Conservation (phyloP, 2,329 filamentous ascomycete species). For the Colletotrichum destructivum region DNA sequence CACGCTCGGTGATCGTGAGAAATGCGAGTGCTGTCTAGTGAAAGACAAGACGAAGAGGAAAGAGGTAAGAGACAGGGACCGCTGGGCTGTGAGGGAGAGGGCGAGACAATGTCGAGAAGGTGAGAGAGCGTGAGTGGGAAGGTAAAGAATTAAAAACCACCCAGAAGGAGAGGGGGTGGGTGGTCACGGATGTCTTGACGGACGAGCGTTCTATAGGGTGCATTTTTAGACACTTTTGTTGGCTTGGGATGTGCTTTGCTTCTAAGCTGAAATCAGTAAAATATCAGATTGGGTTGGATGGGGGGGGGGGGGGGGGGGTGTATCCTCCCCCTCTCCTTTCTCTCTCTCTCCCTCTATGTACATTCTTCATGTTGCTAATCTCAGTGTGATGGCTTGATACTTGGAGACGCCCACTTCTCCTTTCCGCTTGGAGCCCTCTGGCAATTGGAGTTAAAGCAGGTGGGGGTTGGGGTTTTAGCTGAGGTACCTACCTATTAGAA, state of each 20-base stretch:
- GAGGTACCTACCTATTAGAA: slow-evolving; percentile 1
- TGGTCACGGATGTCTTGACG: slow-evolving; percentile 33
- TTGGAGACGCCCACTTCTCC: background rate
- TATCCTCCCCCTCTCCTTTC: background rate
- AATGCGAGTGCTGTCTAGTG: slow-evolving; percentile 20
- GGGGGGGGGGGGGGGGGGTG: slow-evolving; percentile 5
- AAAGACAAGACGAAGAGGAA: slow-evolving; percentile 4
- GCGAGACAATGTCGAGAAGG: slow-evolving; percentile 6
- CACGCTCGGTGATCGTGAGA: slow-evolving; percentile 7
- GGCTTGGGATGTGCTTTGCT: slow-evolving; percentile 12
- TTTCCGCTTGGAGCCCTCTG: slow-evolving; percentile 2
- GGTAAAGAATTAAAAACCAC: slow-evolving; percentile 39
- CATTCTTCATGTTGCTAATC: background rate
- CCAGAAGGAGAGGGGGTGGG: background rate
- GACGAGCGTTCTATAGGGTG: slow-evolving; percentile 32
- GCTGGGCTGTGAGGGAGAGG: background rate
- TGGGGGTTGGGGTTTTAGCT: slow-evolving; percentile 27
- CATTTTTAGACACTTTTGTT: slow-evolving; percentile 24
- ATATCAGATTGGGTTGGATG: background rate
- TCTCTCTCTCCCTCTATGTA: too few relatives aligned
- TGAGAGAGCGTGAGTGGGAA: slow-evolving; percentile 20
- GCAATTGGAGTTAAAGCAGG: slow-evolving; percentile 25
- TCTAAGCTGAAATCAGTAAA: slow-evolving; percentile 2
- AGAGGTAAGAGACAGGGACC: slow-evolving; percentile 15
- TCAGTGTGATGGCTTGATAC: slow-evolving; percentile 1